Base-by-base conservation (phyloP, 1,284 basidiomycete species). In the Peniophora sp. region DNA sequence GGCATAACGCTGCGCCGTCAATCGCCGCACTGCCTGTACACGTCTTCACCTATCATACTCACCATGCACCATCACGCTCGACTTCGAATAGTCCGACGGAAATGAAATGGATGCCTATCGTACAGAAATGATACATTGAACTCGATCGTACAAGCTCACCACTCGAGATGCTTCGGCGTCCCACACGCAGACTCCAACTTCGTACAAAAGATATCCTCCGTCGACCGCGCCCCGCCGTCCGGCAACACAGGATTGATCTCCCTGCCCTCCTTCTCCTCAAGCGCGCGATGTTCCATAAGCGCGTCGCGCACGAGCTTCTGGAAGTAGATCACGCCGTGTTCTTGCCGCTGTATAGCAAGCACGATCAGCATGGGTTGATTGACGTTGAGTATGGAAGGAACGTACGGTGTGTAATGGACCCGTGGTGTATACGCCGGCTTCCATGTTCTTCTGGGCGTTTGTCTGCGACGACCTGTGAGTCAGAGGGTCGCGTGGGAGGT, bases 191-290 rank as follows among this genome's bases (percentile, higher is more conserved):
- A 41, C 18, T 41, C 37, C 8, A 41, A 8, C 37, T 41, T 41
- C 8, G 15, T 41, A 20, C 37, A 41, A 15, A 41, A 41, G 37
- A 41, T 41, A n/a, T 41, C 37, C 37, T 41, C 37, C 37, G 15
- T 41, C 37, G 37, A 17, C 37, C 37, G 37, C 18, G 18, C 15
- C 5, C 37, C 37, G 37, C 37, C 37, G 37, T 36, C 47, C 14
- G 59, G 58, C 15, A 49, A 51, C n/a, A 57, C 61, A 17, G 60
- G 61, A 49, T 56, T 52, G 47, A 60, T 53, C 36, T 62, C 58
- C 36, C 49, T 49, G 8, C 61, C 61, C 6, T 51, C 51, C 34
- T 47, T 51, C 34, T 54, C 50, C 52, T 62, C 61, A n/a, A 51
- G 45, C 24, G 48, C 58, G 22, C 56, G 52, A 48, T 62, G 61